phyloP scores from a whole-genome alignment of 129 eudicot genomes.

The Chrysanthemum seticuspe region DNA sequence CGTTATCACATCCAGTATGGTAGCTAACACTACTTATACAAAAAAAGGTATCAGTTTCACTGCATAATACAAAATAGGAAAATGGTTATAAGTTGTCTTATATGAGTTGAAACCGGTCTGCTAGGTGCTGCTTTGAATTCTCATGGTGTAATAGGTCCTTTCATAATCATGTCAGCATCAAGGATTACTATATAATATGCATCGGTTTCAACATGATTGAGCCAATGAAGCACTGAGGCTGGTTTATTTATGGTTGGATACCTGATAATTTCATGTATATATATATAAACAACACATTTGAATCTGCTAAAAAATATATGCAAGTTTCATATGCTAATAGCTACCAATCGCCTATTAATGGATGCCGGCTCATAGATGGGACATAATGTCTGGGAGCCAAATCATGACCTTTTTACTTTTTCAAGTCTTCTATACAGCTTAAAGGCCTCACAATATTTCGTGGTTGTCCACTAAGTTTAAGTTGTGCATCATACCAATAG shows the following conservation, averaged over 20 bases:
- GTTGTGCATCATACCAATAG: too few relatives aligned
- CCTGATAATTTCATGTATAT: slow-evolving; percentile 44
- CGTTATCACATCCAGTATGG: slow-evolving; percentile 88
- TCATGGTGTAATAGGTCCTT: slow-evolving; percentile 97
- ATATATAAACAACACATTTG: background rate
- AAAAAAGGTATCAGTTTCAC: slow-evolving; percentile 1
- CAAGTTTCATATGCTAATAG: background rate
- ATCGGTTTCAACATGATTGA: slow-evolving; percentile 74
- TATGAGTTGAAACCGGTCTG: slow-evolving; percentile 88
- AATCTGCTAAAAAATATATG: background rate
- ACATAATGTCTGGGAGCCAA: slow-evolving; percentile 93
- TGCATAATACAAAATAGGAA: background rate
- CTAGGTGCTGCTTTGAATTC: slow-evolving; percentile 84
- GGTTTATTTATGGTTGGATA: slow-evolving; percentile 98
- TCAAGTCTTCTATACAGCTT: too few relatives aligned
- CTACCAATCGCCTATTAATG: slow-evolving; percentile 89
- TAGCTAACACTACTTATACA: slow-evolving; percentile 39
- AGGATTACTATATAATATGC: slow-evolving; percentile 86
- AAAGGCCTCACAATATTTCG: too few relatives aligned
- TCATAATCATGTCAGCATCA: slow-evolving; percentile 97
- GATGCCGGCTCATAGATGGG: slow-evolving; percentile 95
- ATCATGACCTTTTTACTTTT: slow-evolving; percentile 77
- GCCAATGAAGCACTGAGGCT: slow-evolving; percentile 91
- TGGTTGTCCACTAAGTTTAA: too few relatives aligned
- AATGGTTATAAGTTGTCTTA: slow-evolving; percentile 26